Conservation (phyloP, 768 basidiomycete genomes). For the Lentinus brumalis region DNA sequence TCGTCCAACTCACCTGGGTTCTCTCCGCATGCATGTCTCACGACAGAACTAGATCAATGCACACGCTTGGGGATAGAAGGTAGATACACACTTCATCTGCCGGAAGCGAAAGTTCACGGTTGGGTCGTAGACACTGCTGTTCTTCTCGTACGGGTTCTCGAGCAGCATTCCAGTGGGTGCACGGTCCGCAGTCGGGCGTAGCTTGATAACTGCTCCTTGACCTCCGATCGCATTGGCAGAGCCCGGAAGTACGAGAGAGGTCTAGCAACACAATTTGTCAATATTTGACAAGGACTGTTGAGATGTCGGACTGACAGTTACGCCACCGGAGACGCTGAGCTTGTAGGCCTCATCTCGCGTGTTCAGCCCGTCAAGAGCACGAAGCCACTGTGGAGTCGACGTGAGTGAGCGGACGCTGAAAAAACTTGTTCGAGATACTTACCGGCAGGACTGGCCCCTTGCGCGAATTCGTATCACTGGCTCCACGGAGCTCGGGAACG, state of each 20-base stretch:
- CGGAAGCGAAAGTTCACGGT: slow-evolving; percentile 61
- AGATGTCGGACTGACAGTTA: slow-evolving; percentile 45
- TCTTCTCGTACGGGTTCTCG: slow-evolving; percentile 69
- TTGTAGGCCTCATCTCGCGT: slow-evolving; percentile 76
- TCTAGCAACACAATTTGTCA: slow-evolving; percentile 24
- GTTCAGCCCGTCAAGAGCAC: slow-evolving; percentile 78
- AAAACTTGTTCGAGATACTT: slow-evolving; percentile 9
- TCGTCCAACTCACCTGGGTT: slow-evolving; percentile 44
- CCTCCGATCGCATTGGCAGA: slow-evolving; percentile 58
- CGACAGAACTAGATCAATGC: too few species aligned
- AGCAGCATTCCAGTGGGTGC: slow-evolving; percentile 75
- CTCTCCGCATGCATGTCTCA: slow-evolving; percentile 40
- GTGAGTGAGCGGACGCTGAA: slow-evolving; percentile 15
- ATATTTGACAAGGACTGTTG: background rate
- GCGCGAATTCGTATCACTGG: slow-evolving; percentile 46
- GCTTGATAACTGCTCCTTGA: slow-evolving; percentile 78
- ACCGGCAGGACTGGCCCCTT: slow-evolving; percentile 35
- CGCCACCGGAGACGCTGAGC: slow-evolving; percentile 74
- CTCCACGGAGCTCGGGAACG: slow-evolving; percentile 32
- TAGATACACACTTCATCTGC: slow-evolving; percentile 67
- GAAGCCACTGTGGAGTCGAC: slow-evolving; percentile 47
- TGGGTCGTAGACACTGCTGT: slow-evolving; percentile 48
- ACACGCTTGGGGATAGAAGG: background rate
- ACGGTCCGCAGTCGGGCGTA: slow-evolving; percentile 71
- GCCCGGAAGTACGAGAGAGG: slow-evolving; percentile 75